A percentile compares a stretch with the other conserved stretches of the same genome.
Evolutionary conservation across 805 yeast genomes (phyloP).

Genomic region (Lipomyces sp.): DNA sequence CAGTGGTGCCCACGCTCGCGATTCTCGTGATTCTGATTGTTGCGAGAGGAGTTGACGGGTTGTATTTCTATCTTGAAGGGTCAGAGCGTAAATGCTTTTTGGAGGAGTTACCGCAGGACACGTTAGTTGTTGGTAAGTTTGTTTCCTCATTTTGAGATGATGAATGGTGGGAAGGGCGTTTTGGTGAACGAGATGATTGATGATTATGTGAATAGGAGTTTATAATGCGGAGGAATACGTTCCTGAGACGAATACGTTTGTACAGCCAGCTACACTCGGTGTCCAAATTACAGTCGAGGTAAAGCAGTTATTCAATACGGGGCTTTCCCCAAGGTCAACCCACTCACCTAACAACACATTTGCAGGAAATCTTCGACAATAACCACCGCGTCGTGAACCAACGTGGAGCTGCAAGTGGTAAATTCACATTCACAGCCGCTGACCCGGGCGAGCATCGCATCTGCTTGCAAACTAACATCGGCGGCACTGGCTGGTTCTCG

Average conservation of each 20-base stretch:
- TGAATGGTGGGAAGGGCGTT: no score
- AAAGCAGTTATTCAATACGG: conserved; percentile 30
- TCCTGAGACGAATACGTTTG: conserved; percentile 55
- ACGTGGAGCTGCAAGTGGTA: conserved; percentile 62
- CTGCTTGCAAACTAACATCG: conserved; percentile 64
- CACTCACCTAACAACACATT: conserved; percentile 35
- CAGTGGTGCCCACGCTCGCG: neutral
- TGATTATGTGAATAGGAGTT: conserved; percentile 43
- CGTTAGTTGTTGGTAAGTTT: conserved; percentile 73
- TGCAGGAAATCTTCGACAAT: conserved; percentile 74
- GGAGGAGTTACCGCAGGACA: conserved; percentile 75
- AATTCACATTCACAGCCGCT: conserved; percentile 78
- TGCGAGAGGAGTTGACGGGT: conserved; percentile 47
- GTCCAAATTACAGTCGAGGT: conserved; percentile 72
- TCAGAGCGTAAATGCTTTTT: conserved; percentile 81
- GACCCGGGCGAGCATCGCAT: conserved; percentile 86
- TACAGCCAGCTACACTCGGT: conserved; percentile 57
- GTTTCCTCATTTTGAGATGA: neutral
- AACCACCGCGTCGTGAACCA: conserved; percentile 78
- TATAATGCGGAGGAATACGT: conserved; percentile 70
- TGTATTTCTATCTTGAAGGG: conserved; percentile 80
- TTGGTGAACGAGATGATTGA: neutral
- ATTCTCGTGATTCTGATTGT: conserved; percentile 32
- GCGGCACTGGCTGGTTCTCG: conserved; percentile 64
- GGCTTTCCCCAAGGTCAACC: neutral